Evolutionary conservation across 331 rosid genomes (phyloP), one percentile per base, ranked within the genome.

Genomic region (Acacia pycnantha): DNA sequence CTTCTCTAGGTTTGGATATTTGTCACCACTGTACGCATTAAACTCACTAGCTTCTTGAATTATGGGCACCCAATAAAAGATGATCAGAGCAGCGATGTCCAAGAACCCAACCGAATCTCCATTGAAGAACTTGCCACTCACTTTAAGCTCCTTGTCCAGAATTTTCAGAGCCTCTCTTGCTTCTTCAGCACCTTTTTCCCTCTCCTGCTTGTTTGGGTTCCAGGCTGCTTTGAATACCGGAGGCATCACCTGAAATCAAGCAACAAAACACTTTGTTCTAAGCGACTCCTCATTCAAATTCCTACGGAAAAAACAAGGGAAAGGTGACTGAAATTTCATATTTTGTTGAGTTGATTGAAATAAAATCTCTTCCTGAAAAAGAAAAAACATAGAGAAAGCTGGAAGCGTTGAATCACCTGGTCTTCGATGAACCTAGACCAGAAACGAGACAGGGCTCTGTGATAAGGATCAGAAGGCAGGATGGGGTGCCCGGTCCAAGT

Each of bases 41-140:
- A 54, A 16, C 62, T 16, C 62, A 19, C 62, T 5, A 11, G 62
- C 62, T 54, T 54, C 62, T 54, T 54, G 62, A n/a, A 54, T 54
- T 8, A 54, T 21, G 24, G 26, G 62, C 1, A 54, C 1, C 62
- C 62, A 54, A 27, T 2, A 54, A 54, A 16, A 19, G 26, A 54
- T n/a, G 62, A 54, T 2, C 26, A 54, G 64, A 6, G 80, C 90
- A 6, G 87, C 90, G 44, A 91, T 86, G 68, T 93, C 97, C n/a
- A 87, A 86, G 1, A 86, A 6, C 4, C 89, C 87, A 43, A 91
- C 70, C 0, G 31, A 81, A 9, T 88, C 94, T 82, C 97, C 97
- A 8, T 92, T 92, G 53, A 93, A 91, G 86, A 84, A 91, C 83
- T 87, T 48, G 6, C 18, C 84, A 9, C 9, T 41, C 46, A 41